These are phyloP conservation scores for Kuraishia borneana DNA, from an alignment of 805 yeast genomes.

Conservation along the genomic window DNA sequence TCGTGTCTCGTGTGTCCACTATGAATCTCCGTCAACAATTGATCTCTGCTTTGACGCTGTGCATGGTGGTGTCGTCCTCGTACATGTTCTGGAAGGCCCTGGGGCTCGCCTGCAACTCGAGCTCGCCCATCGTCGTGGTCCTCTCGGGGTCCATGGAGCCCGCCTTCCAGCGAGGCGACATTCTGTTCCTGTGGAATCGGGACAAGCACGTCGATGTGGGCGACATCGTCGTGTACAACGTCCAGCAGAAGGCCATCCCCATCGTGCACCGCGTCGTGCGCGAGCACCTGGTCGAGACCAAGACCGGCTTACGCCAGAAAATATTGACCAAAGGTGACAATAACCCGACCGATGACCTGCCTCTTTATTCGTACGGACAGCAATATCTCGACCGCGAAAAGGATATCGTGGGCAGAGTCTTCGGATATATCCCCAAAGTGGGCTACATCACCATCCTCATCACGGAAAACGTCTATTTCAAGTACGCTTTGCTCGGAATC, in stretches of 20 bases:
- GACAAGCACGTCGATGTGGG: slow-evolving; percentile 61
- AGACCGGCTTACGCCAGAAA: slow-evolving; percentile 47
- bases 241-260: slow-evolving; percentile 74
- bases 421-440: slow-evolving; percentile 78
- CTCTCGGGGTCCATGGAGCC: slow-evolving; percentile 99
- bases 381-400: slow-evolving; percentile 62
- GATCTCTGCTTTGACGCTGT: slow-evolving; percentile 57
- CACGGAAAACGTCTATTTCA: slow-evolving; percentile 79
- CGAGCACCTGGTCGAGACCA: slow-evolving; percentile 46
- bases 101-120: slow-evolving; percentile 65
- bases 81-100: slow-evolving; percentile 87
- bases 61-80: slow-evolving; percentile 78
- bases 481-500: slow-evolving; percentile 64
- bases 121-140: slow-evolving; percentile 93
- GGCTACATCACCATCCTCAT: slow-evolving; percentile 89
- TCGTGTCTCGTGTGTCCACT: too few relatives aligned
- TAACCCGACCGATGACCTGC: slow-evolving; percentile 83
- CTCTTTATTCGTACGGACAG: slow-evolving; percentile 69
- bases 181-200: slow-evolving; percentile 85
- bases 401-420: slow-evolving; percentile 87
- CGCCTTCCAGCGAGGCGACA: slow-evolving; percentile 97
- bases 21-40: slow-evolving; percentile 55
- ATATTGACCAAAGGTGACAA: slow-evolving; percentile 94
- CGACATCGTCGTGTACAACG: slow-evolving; percentile 88
- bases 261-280: slow-evolving; percentile 92